Evolutionary conservation across 495 filamentous ascomycete species (phyloP).

Genomic region (Halenospora varia): DNA sequence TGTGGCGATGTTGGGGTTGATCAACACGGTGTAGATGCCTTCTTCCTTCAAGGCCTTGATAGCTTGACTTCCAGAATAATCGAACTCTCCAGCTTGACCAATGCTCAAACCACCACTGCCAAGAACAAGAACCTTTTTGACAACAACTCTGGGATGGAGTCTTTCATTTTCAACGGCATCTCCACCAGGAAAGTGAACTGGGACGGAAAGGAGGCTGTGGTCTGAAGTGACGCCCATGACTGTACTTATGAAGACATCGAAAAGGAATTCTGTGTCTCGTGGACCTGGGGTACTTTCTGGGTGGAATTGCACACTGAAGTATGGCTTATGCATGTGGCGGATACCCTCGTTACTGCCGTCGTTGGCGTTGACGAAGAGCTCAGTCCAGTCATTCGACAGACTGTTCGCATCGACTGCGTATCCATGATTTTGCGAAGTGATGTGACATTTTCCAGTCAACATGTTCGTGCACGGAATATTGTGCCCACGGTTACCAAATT

Average conservation of each 20-base stretch:
- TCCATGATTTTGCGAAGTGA: constrained; percentile 97
- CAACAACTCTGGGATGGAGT: constrained; percentile 69
- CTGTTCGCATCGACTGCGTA: constrained; percentile 81
- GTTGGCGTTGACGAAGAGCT: constrained; percentile 96
- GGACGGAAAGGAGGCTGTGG: constrained; percentile 55
- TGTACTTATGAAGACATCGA: constrained; percentile 91
- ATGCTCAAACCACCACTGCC: constrained; percentile 93
- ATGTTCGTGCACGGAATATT: constrained; percentile 97
- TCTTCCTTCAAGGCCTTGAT: constrained; percentile 97
- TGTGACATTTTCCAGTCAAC: constrained; percentile 92
- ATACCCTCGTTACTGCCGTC: constrained; percentile 98
- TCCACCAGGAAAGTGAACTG: constrained; percentile 84
- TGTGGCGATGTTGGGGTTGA: constrained; percentile 98
- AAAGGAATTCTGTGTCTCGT: constrained; percentile 93
- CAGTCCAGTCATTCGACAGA: constrained; percentile 76
- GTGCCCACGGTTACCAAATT: constrained; percentile 97
- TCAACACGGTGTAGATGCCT: constrained; percentile 86
- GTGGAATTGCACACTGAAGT: constrained; percentile 99
- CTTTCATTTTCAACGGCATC: constrained; percentile 69
- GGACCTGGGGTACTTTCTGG: constrained; percentile 95
- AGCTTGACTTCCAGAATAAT: constrained; percentile 93
- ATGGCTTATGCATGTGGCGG: constrained; percentile 75
- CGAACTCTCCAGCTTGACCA: constrained; percentile 95
- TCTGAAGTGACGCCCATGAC: constrained; percentile 63
- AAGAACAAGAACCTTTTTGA: constrained; percentile 92